phyloP scores from a whole-genome alignment of 495 filamentous ascomycete species.

The Talaromyces nanjingensis region DNA sequence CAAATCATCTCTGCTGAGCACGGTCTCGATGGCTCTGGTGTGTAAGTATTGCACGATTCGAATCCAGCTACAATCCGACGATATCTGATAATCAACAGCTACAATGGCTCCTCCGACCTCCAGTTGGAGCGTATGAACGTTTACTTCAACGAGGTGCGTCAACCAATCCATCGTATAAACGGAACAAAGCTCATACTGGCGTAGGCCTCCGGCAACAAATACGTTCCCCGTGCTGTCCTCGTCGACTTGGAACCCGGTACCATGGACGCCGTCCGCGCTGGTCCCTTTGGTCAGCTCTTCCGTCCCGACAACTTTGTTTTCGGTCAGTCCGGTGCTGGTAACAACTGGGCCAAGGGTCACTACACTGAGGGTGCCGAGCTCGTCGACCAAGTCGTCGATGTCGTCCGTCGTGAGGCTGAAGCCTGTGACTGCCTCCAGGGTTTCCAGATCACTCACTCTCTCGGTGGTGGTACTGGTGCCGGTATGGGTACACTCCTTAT shows the following conservation, averaged over 20 bases:
- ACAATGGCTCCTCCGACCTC: slow-evolving; percentile 96
- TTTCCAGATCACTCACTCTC: slow-evolving; percentile 99
- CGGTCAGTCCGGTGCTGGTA: slow-evolving; percentile 98
- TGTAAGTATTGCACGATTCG: slow-evolving; percentile 48
- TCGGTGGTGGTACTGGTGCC: slow-evolving; percentile 99
- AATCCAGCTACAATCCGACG: background rate
- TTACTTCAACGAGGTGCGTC: slow-evolving; percentile 97
- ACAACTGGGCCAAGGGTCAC: slow-evolving; percentile 99
- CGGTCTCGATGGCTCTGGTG: slow-evolving; percentile 92
- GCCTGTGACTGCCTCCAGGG: slow-evolving; percentile 99
- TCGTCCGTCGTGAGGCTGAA: slow-evolving; percentile 98
- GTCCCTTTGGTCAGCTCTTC: slow-evolving; percentile 99
- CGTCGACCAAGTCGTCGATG: slow-evolving; percentile 96
- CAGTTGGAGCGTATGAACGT: slow-evolving; percentile 99
- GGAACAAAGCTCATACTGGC: slow-evolving; percentile 12
- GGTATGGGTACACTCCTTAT: slow-evolving; percentile 99
- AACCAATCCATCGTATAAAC: background rate
- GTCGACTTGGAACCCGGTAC: slow-evolving; percentile 97
- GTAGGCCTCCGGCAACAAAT: slow-evolving; percentile 93
- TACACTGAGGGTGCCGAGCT: slow-evolving; percentile 99
- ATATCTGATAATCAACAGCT: slow-evolving; percentile 47
- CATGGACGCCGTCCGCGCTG: slow-evolving; percentile 99
- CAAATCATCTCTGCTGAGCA: slow-evolving; percentile 98
- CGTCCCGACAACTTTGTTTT: slow-evolving; percentile 99
- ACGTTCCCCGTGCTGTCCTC: slow-evolving; percentile 97